phyloP scores from a whole-genome alignment of 2,329 filamentous ascomycete genomes.

The Colletotrichum shisoi region DNA sequence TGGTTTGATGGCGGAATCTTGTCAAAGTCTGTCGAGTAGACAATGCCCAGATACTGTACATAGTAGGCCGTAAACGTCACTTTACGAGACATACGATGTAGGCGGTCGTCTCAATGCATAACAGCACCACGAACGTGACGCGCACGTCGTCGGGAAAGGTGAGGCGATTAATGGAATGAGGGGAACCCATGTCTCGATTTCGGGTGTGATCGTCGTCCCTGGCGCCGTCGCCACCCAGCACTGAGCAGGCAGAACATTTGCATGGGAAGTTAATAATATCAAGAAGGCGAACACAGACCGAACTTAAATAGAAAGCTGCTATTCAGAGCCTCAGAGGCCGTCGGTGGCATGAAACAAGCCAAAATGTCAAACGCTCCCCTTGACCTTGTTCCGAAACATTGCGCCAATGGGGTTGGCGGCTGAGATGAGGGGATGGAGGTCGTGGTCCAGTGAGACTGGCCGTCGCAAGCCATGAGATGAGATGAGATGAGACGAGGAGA shows the following conservation, averaged over 20 bases:
- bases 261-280: too few species aligned
- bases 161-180: conserved; percentile 4
- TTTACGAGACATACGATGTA: neutral
- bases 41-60: neutral
- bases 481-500: neutral
- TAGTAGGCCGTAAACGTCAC: too few species aligned
- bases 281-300: neutral
- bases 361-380: conserved; percentile 26
- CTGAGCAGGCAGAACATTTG: too few species aligned
- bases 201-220: conserved; percentile 12
- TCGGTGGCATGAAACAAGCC: conserved; percentile 35
- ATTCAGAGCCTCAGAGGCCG: conserved; percentile 17
- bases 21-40: neutral
- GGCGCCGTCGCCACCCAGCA: neutral
- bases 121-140: neutral
- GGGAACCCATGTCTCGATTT: conserved; percentile 23
- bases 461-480: conserved; percentile 31
- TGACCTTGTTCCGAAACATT: conserved; percentile 24
- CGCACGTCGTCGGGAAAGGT: neutral
- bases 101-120: neutral
- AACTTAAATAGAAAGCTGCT: neutral
- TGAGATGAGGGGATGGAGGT: conserved; percentile 15
- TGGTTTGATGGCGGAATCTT: neutral
- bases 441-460: conserved; percentile 21
- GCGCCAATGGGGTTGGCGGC: conserved; percentile 21